A percentile compares a stretch with the other conserved stretches of the same genome.
Conservation (phyloP, 208 protist species). For the Crithidia brevicula region DNA sequence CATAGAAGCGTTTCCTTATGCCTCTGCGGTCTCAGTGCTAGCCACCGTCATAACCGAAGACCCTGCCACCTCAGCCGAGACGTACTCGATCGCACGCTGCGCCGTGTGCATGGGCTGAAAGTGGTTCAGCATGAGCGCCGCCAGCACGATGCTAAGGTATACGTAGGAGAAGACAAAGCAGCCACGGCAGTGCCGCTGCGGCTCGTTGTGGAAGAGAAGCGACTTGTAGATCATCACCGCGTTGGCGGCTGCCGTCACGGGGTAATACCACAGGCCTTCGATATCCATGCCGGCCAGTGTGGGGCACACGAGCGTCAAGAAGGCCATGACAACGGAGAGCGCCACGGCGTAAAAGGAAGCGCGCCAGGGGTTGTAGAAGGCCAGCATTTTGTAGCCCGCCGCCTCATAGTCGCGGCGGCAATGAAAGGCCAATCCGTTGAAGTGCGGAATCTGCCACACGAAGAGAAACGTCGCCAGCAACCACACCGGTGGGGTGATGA, state of each 20-base stretch:
- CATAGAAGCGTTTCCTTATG: too few species aligned
- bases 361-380: slow-evolving; percentile 83
- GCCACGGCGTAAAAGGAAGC: slow-evolving; percentile 87
- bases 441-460: slow-evolving; percentile 94
- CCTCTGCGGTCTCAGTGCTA: slow-evolving; percentile 4
- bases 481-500: slow-evolving; percentile 55
- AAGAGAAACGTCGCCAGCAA: slow-evolving; percentile 82
- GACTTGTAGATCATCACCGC: slow-evolving; percentile 88
- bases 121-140: slow-evolving; percentile 80
- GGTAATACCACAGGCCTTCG: slow-evolving; percentile 81
- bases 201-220: slow-evolving; percentile 77
- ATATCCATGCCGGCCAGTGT: slow-evolving; percentile 46
- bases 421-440: slow-evolving; percentile 89
- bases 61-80: slow-evolving; percentile 12
- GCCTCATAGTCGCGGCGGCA: slow-evolving; percentile 90
- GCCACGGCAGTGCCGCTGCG: slow-evolving; percentile 79
- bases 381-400: slow-evolving; percentile 93
- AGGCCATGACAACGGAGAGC: slow-evolving; percentile 74
- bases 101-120: slow-evolving; percentile 64
- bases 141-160: slow-evolving; percentile 78
- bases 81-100: slow-evolving; percentile 23
- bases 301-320: slow-evolving; percentile 64
- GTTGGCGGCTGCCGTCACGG: slow-evolving; percentile 53
- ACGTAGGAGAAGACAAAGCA: slow-evolving; percentile 93
- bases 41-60: background rate